Evolutionary conservation across 2,329 filamentous ascomycete genomes (phyloP), one percentile per base, ranked within the genome.

Genomic region (Pseudocercospora fuligena): DNA sequence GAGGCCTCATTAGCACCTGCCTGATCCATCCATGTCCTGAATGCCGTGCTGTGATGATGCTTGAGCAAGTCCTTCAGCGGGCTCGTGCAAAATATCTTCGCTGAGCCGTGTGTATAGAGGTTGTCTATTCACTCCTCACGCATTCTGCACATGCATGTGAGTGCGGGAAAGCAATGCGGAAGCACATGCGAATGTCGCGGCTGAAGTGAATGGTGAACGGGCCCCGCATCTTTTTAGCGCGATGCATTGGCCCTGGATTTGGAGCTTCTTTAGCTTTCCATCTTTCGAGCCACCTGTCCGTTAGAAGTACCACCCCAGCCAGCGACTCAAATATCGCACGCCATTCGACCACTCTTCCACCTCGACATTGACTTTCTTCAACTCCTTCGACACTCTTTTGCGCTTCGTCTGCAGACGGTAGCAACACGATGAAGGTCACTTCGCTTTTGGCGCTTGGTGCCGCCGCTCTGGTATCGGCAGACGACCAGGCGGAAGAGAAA

Each of bases 401-500:
- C 56, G 56, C 62, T 51, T 58, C 54, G 62, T 51, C 27, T 53
- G 43, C 27, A 40, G 54, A 60, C 62, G 31, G 16, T 29, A 29
- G 31, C 47, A 29, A 56, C 58, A 64, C 43, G 16, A 67, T 67
- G 65, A 67, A 67, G 65, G 56, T 67, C 49, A 56, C 63, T 57
- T 67, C 65, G n/a, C 61, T 67, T 43, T 62, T 67, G 49, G 61
- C 61, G 23, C 49, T 67, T 21, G 65, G 65, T 46, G 65, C 65
- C 61, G 65, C 65, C 53, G 61, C 58, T 33, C 63, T 62, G 16
- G 65, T 62, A 53, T 53, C 56, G 53, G 72, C 69, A 46, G 69
- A 70, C 43, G 69, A 65, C 29, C 61, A 65, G 6, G 72, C 69
- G 8, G 59, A 63, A 23, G 61, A 56, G 53, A 60, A 64, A 40